Conservation (phyloP, 2,329 filamentous ascomycete genomes). For the Claviceps arundinis region DNA sequence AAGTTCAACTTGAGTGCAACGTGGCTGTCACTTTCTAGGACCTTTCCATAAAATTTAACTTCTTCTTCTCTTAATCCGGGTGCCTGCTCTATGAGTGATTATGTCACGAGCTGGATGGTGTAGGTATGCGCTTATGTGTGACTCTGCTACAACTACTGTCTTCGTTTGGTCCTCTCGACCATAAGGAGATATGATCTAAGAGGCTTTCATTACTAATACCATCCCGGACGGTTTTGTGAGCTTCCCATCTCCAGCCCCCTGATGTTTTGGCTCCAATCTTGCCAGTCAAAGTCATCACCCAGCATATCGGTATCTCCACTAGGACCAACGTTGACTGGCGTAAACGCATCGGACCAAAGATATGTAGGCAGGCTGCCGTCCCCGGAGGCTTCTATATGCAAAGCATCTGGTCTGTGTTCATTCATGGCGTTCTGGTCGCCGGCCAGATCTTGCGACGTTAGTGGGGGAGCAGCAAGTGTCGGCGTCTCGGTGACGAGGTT, state of each 20-base stretch:
- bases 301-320: constrained; percentile 25
- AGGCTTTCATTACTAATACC: constrained; percentile 7
- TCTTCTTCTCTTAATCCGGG: no score
- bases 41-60: no score
- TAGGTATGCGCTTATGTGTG: no score
- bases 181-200: not conserved
- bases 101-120: no score
- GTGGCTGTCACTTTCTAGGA: no score
- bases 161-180: no score
- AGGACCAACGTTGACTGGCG: constrained; percentile 15
- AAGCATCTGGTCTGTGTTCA: constrained; percentile 9
- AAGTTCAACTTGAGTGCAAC: no score
- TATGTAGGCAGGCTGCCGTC: constrained; percentile 26
- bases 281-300: constrained; percentile 34
- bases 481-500: not conserved
- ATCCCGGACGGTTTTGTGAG: constrained; percentile 11
- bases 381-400: constrained; percentile 14
- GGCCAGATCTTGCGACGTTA: not conserved
- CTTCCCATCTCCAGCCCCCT: constrained; percentile 24
- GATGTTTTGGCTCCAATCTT: constrained; percentile 32
- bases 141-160: no score
- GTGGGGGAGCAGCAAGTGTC: not conserved
- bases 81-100: no score
- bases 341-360: constrained; percentile 26
- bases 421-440: constrained; percentile 6